These are phyloP conservation scores for Lentinula sp. DNA, from an alignment of 768 basidiomycete genomes.

Conservation along the genomic window DNA sequence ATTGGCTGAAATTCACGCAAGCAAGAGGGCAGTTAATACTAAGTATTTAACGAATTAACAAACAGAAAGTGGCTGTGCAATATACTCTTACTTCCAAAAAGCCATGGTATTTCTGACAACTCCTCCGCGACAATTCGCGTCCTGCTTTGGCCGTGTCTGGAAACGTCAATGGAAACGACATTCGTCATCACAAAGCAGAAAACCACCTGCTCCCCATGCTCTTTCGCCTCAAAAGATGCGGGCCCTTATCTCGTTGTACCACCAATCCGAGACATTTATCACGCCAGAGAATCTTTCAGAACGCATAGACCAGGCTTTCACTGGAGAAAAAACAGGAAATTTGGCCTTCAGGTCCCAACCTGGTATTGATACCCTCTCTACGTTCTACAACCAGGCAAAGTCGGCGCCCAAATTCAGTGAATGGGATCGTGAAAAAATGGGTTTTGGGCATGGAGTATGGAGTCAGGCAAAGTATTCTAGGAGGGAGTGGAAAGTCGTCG, in stretches of 20 bases:
- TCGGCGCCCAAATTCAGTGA: constrained; percentile 31
- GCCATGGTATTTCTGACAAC: not conserved
- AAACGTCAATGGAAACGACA: constrained; percentile 15
- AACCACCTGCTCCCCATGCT: constrained; percentile 17
- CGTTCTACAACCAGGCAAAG: constrained; percentile 14
- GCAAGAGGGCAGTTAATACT: no score
- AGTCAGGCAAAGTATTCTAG: constrained; percentile 6
- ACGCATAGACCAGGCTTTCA: constrained; percentile 62
- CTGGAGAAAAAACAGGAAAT: constrained; percentile 7
- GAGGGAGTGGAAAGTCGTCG: constrained; percentile 40
- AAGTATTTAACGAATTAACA: no score
- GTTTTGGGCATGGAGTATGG: not conserved
- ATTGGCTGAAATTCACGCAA: no score
- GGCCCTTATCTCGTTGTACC: constrained; percentile 72
- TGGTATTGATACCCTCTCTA: not conserved
- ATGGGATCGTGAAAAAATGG: constrained; percentile 23
- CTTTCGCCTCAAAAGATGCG: constrained; percentile 59
- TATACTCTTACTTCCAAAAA: not conserved
- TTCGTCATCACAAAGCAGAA: constrained; percentile 13
- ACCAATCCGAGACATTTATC: constrained; percentile 67
- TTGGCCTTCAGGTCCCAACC: not conserved
- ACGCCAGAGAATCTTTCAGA: constrained; percentile 62
- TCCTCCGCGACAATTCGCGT: not conserved
- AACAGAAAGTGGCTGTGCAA: constrained; percentile 2
- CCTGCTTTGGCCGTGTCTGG: not conserved